Conservation (phyloP, 495 filamentous ascomycete species). For the Venustampulla echinocandica region DNA sequence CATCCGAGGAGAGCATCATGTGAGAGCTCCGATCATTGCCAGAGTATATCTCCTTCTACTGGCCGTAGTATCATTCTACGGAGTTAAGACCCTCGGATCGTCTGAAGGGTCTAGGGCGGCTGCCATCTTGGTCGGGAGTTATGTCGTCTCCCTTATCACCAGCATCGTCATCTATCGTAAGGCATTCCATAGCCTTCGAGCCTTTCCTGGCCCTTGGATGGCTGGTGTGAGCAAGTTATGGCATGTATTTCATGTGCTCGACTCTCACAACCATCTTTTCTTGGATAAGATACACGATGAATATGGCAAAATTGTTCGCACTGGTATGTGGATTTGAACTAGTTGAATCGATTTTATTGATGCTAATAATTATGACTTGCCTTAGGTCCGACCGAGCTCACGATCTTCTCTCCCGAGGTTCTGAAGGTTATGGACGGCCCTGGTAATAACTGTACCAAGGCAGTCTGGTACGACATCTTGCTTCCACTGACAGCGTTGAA, state of each 20-base stretch:
- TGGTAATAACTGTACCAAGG: conserved; percentile 26
- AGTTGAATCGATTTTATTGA: not conserved
- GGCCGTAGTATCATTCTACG: not conserved
- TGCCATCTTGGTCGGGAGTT: not conserved
- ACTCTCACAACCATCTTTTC: conserved; percentile 30
- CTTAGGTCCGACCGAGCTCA: conserved; percentile 26
- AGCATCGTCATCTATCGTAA: not conserved
- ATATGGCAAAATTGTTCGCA: conserved; percentile 36
- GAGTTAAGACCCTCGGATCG: not conserved
- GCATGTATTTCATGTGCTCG: conserved; percentile 24
- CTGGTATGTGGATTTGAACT: conserved; percentile 22
- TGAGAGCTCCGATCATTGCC: not conserved
- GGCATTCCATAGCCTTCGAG: not conserved
- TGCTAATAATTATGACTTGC: not conserved
- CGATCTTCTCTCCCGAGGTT: conserved; percentile 29
- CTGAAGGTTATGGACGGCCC: conserved; percentile 26
- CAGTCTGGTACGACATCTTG: conserved; percentile 38
- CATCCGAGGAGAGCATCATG: not conserved
- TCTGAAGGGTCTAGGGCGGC: not conserved
- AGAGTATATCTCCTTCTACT: not conserved
- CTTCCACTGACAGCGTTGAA: conserved; percentile 30
- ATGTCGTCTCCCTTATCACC: not conserved
- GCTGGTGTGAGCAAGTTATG: conserved; percentile 29
- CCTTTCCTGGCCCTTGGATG: not conserved
- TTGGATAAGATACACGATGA: conserved; percentile 27